Evolutionary conservation across 352 stramenopile species (phyloP), one percentile per base, ranked within the genome.

Genomic region (Pelagophyceae sp.): DNA sequence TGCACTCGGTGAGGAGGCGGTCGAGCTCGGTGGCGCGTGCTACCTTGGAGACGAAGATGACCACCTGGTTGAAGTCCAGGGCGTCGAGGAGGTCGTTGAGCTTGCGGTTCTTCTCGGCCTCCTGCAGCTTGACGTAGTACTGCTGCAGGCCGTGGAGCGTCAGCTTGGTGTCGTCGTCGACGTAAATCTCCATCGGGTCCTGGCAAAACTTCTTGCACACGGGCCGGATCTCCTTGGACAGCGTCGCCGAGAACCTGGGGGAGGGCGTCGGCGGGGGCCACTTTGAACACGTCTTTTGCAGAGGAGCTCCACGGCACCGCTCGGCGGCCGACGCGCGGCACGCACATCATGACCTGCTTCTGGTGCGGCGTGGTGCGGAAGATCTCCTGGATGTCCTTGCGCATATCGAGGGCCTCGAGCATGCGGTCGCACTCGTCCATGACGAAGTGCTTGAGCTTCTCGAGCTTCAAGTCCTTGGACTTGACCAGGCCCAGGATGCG

Each of bases 401-500:
- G 91, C 96, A 99, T 99, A 81, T 99, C 95, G 76, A 99, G 91
- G 33, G 93, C 94, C 78, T 98, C 96, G 69, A 99, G 90, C 79
- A 99, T 96, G 83, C 98, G 96, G 90, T 99, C 97, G 87, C 96
- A 99, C 86, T 99, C 97, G 84, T 99, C 97, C 85, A 99, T 93
- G 51, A 99, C 96, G 84, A 99, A 99, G 87, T 99, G 94, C 86
- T 99, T 98, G 78, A 99, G 90, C 83, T 98, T 96, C 88, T 98
- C 93, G 33, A 99, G 86, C 85, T 98, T 98, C 76, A 99, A 85
- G 69, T 89, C 94, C 87, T 98, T 98, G 27, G 15, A 11, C 35
- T 84, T 82, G 33, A 90, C 88, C 45, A 96, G 84, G 78, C 84
- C 88, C 67, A 95, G 83, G 32, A 96, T 93, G 85, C 97, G 94